phyloP scores from a whole-genome alignment of 192 early-diverging fungal genomes.

The Phycomyces nitens region DNA sequence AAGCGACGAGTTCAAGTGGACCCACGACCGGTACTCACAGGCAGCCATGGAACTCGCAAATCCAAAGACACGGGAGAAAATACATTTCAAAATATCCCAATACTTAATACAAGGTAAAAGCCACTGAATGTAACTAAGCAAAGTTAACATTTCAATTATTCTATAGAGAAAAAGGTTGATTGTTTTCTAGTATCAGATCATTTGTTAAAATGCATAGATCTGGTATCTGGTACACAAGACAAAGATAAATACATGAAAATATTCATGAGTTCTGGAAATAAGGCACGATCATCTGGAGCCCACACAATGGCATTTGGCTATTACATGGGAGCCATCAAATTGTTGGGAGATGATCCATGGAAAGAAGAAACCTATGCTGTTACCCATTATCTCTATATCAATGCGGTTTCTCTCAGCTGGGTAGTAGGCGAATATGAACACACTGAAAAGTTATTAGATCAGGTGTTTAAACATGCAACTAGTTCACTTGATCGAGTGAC shows the following conservation, averaged over 20 bases:
- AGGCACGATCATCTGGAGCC: slow-evolving; percentile 23
- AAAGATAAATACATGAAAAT: slow-evolving; percentile 18
- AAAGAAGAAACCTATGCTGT: background rate
- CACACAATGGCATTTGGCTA: slow-evolving; percentile 24
- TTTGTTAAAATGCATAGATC: slow-evolving; percentile 22
- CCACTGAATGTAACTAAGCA: background rate
- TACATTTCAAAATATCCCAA: slow-evolving; percentile 30
- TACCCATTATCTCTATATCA: slow-evolving; percentile 17
- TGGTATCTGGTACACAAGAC: slow-evolving; percentile 5
- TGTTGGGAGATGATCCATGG: slow-evolving; percentile 16
- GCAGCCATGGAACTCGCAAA: slow-evolving; percentile 31
- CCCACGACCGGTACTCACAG: slow-evolving; percentile 33
- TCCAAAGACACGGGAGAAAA: slow-evolving; percentile 18
- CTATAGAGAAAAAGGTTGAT: slow-evolving; percentile 11
- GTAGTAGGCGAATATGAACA: slow-evolving; percentile 19
- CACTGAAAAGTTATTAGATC: slow-evolving; percentile 9
- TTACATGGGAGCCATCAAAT: slow-evolving; percentile 16
- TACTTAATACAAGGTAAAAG: slow-evolving; percentile 23
- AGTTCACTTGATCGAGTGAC: slow-evolving; percentile 25
- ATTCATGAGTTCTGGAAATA: slow-evolving; percentile 16
- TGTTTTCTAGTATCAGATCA: slow-evolving; percentile 25
- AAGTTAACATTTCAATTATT: background rate
- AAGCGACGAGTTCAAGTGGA: slow-evolving; percentile 32
- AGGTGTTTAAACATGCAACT: slow-evolving; percentile 20
- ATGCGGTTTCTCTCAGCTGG: slow-evolving; percentile 23